Evolutionary conservation across 495 filamentous ascomycete genomes (phyloP).

Genomic region (Coniosporium apollinis): DNA sequence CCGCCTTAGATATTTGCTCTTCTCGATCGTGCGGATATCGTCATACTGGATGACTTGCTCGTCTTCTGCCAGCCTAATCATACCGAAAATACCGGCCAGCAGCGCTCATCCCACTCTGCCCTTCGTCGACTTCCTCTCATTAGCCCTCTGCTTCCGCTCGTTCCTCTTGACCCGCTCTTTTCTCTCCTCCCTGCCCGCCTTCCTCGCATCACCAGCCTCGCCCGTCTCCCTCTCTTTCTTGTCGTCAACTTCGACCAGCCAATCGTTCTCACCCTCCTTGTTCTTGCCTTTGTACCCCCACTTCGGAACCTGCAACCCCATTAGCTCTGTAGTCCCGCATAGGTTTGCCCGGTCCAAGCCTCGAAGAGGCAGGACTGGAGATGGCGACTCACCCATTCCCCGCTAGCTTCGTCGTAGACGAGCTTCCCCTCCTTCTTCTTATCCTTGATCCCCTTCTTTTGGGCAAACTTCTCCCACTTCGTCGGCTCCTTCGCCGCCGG

Average conservation of each 20-base stretch:
- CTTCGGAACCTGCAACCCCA: too few species aligned
- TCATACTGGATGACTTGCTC: too few species aligned
- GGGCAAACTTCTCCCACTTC: conserved; percentile 88
- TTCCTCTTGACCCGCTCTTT: conserved; percentile 5
- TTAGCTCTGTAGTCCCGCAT: too few species aligned
- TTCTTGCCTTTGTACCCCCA: conserved; percentile 95
- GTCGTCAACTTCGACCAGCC: conserved; percentile 82
- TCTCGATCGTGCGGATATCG: too few species aligned
- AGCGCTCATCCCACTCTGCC: too few species aligned
- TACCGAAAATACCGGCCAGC: too few species aligned
- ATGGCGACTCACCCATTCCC: conserved; percentile 83
- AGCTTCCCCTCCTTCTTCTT: conserved; percentile 60
- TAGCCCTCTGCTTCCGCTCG: conserved; percentile 7
- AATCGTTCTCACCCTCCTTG: conserved; percentile 58
- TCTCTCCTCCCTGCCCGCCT: conserved; percentile 15
- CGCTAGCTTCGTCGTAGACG: conserved; percentile 66
- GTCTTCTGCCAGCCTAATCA: too few species aligned
- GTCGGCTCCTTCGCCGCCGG: conserved; percentile 72
- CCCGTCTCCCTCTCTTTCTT: conserved; percentile 39
- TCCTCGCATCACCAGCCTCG: conserved; percentile 35
- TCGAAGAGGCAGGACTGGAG: too few species aligned
- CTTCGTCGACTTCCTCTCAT: conserved; percentile 16
- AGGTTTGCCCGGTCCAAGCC: too few species aligned
- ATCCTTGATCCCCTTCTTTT: conserved; percentile 83
- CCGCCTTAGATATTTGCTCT: too few species aligned